Evolutionary conservation across 1,139 yeast species (phyloP).

Genomic region (Hyphopichia burtonii): DNA sequence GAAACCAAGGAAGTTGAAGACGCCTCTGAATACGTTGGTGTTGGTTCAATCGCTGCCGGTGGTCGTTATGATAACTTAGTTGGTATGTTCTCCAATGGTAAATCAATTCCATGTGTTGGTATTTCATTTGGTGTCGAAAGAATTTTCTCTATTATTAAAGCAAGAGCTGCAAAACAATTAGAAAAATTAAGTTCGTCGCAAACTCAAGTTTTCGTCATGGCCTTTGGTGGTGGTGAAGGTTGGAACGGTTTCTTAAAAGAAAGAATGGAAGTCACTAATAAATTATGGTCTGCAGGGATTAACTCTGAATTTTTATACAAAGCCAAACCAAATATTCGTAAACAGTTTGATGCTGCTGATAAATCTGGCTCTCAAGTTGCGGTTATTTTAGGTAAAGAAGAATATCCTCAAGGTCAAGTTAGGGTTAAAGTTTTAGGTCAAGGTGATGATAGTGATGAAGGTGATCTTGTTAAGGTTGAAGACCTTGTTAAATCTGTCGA

Average conservation of each 20-base stretch:
- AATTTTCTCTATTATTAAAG: slow-evolving; percentile 82
- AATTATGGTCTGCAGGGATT: slow-evolving; percentile 84
- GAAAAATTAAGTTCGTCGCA: slow-evolving; percentile 70
- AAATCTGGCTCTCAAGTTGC: slow-evolving; percentile 89
- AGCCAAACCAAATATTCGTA: slow-evolving; percentile 88
- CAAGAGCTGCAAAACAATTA: slow-evolving; percentile 59
- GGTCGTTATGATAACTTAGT: slow-evolving; percentile 96
- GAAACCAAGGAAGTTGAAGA: slow-evolving; percentile 66
- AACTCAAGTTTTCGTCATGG: slow-evolving; percentile 94
- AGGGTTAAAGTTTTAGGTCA: slow-evolving; percentile 87
- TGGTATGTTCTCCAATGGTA: slow-evolving; percentile 93
- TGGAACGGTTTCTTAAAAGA: slow-evolving; percentile 92
- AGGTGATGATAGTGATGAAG: slow-evolving; percentile 85
- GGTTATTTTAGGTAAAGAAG: slow-evolving; percentile 94
- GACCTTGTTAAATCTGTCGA: slow-evolving; percentile 58
- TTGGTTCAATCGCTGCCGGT: slow-evolving; percentile 98
- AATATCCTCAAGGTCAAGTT: slow-evolving; percentile 73
- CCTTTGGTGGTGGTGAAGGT: slow-evolving; percentile 96
- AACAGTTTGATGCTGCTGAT: slow-evolving; percentile 97
- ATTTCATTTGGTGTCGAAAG: slow-evolving; percentile 96
- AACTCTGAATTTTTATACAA: slow-evolving; percentile 90
- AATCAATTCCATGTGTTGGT: slow-evolving; percentile 96
- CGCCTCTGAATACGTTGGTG: slow-evolving; percentile 95
- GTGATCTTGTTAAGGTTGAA: slow-evolving; percentile 67
- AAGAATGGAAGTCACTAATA: slow-evolving; percentile 81